Conservation (phyloP, 768 basidiomycete species). For the Amanita jacksonii region DNA sequence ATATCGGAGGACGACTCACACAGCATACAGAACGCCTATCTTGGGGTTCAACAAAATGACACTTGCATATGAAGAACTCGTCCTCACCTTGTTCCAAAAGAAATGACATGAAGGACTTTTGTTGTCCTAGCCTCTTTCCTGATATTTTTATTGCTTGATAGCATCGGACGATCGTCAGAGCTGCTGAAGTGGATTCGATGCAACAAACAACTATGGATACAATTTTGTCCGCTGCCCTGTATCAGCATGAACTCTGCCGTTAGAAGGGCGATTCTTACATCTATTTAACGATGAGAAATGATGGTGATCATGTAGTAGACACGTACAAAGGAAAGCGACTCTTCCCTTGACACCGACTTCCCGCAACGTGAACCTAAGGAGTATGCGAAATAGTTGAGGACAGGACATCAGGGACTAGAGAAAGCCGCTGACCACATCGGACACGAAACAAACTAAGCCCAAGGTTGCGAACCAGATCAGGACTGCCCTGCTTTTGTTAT, state of each 20-base stretch:
- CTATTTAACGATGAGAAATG: no score
- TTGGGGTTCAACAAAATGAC: no score
- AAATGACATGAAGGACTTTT: background rate
- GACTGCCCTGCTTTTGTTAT: slow-evolving; percentile 12
- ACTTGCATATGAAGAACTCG: no score
- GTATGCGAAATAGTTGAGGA: slow-evolving; percentile 8
- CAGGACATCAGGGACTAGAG: no score
- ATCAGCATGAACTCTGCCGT: background rate
- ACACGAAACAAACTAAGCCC: slow-evolving; percentile 15
- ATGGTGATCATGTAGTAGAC: no score
- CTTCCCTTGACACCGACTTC: background rate
- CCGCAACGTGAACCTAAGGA: background rate
- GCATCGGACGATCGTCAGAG: background rate
- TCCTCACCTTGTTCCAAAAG: slow-evolving; percentile 1
- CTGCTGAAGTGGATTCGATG: background rate
- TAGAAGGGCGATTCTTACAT: no score
- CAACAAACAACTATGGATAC: background rate
- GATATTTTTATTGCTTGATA: background rate
- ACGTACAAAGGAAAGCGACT: no score
- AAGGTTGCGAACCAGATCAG: slow-evolving; percentile 13
- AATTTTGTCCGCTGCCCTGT: background rate
- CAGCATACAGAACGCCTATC: background rate
- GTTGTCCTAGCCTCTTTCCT: background rate
- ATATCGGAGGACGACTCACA: background rate
- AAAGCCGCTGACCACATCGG: slow-evolving; percentile 19